These are phyloP conservation scores for Globisporangium emineosum DNA, from an alignment of 352 stramenopile species.

Conservation along the genomic window DNA sequence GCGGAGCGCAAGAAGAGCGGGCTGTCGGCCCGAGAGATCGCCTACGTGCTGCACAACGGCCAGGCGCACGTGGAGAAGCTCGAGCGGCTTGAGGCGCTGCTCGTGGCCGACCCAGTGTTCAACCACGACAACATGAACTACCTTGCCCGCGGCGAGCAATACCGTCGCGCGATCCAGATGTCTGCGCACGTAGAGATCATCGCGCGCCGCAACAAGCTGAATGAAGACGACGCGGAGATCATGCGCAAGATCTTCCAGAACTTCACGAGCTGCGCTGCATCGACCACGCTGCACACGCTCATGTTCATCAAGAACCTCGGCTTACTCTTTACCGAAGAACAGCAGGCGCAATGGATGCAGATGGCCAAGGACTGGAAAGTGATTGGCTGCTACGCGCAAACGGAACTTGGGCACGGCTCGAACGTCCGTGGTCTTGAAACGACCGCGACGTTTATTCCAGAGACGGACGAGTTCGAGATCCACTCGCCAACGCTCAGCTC, in stretches of 20 bases:
- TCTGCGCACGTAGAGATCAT: constrained; percentile 55
- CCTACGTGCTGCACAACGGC: constrained; percentile 59
- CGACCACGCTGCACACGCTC: constrained; percentile 65
- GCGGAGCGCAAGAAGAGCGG: constrained; percentile 43
- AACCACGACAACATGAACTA: constrained; percentile 66
- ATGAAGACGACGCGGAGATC: constrained; percentile 55
- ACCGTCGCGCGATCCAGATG: constrained; percentile 55
- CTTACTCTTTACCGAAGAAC: constrained; percentile 64
- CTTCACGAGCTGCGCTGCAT: constrained; percentile 50
- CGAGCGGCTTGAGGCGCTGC: constrained; percentile 57
- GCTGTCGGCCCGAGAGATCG: constrained; percentile 50
- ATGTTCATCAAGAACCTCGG: constrained; percentile 71
- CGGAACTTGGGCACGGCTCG: constrained; percentile 87
- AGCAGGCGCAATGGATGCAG: constrained; percentile 65
- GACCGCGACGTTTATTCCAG: constrained; percentile 91
- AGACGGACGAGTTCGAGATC: constrained; percentile 92
- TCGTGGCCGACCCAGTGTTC: constrained; percentile 56
- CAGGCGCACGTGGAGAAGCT: constrained; percentile 46
- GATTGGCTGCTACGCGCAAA: constrained; percentile 86
- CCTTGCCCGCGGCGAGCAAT: constrained; percentile 57
- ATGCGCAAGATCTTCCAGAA: constrained; percentile 50
- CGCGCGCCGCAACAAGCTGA: constrained; percentile 42
- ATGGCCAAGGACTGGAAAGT: constrained; percentile 68
- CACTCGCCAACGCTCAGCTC: constrained; percentile 93
- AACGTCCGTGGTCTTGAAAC: constrained; percentile 92